Evolutionary conservation across 257 asterid species (phyloP), one percentile per base, ranked within the genome.

Genomic region (Scutellaria baicalensis): DNA sequence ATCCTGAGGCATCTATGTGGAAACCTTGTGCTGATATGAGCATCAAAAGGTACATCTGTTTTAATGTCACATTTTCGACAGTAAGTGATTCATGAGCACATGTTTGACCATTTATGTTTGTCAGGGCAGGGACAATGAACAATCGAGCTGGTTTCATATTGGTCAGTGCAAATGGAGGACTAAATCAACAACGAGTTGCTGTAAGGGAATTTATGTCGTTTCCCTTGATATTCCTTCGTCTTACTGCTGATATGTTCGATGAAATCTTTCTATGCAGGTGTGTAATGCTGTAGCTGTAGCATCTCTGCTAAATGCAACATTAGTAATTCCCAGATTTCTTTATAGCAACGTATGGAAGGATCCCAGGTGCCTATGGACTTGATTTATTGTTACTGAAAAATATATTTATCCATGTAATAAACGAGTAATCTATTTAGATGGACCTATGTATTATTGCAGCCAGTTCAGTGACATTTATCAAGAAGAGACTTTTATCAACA

Each of bases 321-420:
- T 94, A 77, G 95, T 94, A 59, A 86, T 89, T 66, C 99, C 99
- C 9, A 86, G 73, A 71, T 94, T 94, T 80, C 96, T 91, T 35
- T 91, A 89, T 62, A 94, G 99, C 92, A 94, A 88, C 49, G 99
- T 94, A 14, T 94, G 99, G 99, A 86, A 84, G 74, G 98, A 94
- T 77, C 93, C 96, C 23, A 94, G 99, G 99, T 89, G 69, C 75
- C 16, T 17, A n/a, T 57, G 13, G 18, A n/a, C 44, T 59, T 57
- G 20, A 13, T 35, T 6, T 42, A 49, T 35, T 17, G 14, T 23
- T 38, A 2, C 6, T 20, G 44, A 27, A 55, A 21, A 27, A 27
- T 27, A 27, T 27, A 27, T 27, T 27, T 5, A 27, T 27, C 33
- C 33, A 27, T 27, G 33, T 27, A 27, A 1, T 27, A 27, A 27